Evolutionary conservation across 257 asterid species (phyloP).

Genomic region (Galeopsis tetrahit): DNA sequence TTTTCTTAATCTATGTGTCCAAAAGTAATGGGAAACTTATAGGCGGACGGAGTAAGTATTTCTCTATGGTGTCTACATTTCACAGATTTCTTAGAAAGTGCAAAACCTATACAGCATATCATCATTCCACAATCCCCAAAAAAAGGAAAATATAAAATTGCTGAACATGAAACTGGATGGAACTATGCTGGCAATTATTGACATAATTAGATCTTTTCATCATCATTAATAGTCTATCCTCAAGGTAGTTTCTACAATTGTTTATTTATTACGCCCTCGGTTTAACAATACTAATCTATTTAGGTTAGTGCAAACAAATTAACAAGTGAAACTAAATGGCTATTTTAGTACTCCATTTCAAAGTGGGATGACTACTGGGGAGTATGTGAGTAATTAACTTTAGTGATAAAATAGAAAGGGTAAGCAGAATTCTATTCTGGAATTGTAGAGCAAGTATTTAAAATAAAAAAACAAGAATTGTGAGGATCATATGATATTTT

Average conservation of each 20-base stretch:
- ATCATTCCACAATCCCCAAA: not conserved
- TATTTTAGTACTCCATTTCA: not conserved
- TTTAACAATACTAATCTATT: not conserved
- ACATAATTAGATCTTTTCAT: not conserved
- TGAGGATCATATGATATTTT: not conserved
- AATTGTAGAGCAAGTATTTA: not conserved
- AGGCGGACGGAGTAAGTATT: no score
- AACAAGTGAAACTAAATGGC: not conserved
- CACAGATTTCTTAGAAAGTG: conserved; percentile 11
- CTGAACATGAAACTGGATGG: conserved; percentile 22
- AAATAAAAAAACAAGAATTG: not conserved
- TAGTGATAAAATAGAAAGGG: not conserved
- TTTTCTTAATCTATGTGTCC: no score
- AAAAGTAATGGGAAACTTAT: no score
- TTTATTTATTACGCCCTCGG: not conserved
- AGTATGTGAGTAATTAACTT: not conserved
- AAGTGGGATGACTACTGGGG: not conserved
- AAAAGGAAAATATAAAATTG: conserved; percentile 8
- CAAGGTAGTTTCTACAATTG: not conserved
- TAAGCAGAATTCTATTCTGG: not conserved
- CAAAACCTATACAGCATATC: conserved; percentile 3
- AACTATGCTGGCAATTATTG: not conserved
- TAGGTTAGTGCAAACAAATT: not conserved
- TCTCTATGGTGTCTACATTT: conserved; percentile 6
- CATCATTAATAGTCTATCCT: not conserved